These are phyloP conservation scores for Fusarium setosum DNA, from an alignment of 2,329 filamentous ascomycete species.

Conservation along the genomic window DNA sequence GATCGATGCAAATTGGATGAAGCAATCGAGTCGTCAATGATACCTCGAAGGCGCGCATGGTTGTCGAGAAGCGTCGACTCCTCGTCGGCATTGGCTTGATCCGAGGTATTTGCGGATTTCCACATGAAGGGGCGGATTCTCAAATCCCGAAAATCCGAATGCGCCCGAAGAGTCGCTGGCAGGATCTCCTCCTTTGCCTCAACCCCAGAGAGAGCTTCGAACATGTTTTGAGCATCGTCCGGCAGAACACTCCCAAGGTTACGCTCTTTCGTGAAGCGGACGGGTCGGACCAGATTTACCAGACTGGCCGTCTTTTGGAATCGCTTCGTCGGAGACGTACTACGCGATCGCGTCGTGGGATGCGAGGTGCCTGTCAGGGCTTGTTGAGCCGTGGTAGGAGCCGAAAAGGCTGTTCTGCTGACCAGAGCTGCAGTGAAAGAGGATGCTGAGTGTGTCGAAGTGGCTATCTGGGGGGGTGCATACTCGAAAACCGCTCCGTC, in stretches of 20 bases:
- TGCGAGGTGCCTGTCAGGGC: background rate
- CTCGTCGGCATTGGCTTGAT: background rate
- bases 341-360: background rate
- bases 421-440: background rate
- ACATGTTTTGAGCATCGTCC: background rate
- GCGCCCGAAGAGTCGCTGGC: constrained; percentile 2
- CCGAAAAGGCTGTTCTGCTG: background rate
- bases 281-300: constrained; percentile 1
- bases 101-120: background rate
- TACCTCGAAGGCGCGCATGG: constrained; percentile 1
- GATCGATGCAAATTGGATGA: constrained; percentile 8
- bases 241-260: background rate
- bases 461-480: background rate
- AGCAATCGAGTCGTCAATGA: constrained; percentile 8
- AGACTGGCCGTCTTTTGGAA: constrained; percentile 3
- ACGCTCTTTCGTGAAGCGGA: background rate
- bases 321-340: constrained; percentile 3
- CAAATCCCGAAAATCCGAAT: background rate
- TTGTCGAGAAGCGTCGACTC: background rate
- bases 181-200: constrained; percentile 9
- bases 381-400: background rate
- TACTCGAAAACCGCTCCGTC: background rate
- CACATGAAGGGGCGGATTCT: background rate
- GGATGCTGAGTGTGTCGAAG: background rate
- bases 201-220: background rate